phyloP scores from a whole-genome alignment of 305 asterid species.

The Withania somnifera region DNA sequence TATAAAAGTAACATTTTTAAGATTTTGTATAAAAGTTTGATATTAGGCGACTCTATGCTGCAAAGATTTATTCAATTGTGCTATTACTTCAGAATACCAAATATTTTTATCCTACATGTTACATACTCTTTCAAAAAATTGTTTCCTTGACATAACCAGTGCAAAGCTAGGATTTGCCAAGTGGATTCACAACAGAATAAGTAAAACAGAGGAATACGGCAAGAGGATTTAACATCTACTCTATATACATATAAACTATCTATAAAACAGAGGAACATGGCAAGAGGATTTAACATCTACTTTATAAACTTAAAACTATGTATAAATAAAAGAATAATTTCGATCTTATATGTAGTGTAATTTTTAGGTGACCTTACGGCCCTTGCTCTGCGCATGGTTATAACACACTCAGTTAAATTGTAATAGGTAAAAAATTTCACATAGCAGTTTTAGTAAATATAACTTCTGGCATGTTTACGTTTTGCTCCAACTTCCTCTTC shows the following conservation, averaged over 20 bases:
- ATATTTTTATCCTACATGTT: neutral
- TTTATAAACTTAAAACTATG: too few relatives aligned
- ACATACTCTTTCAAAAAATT: neutral
- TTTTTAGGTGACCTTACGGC: neutral
- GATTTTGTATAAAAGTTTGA: neutral
- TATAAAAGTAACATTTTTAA: neutral
- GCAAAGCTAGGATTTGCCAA: neutral
- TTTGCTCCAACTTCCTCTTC: neutral
- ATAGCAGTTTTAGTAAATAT: neutral
- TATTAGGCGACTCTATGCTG: neutral
- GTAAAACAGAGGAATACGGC: neutral
- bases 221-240: neutral
- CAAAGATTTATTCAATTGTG: neutral
- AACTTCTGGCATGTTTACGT: neutral
- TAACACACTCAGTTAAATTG: neutral
- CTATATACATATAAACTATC: too few relatives aligned
- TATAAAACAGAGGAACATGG: neutral
- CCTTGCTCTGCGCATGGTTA: neutral
- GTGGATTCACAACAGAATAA: neutral
- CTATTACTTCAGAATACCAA: neutral
- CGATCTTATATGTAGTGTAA: neutral
- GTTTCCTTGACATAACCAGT: neutral
- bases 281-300: neutral
- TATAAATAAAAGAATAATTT: neutral
- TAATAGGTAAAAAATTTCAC: neutral